Conservation (phyloP, 371 early-diverging fungal species). For the Smittium mucronatum region DNA sequence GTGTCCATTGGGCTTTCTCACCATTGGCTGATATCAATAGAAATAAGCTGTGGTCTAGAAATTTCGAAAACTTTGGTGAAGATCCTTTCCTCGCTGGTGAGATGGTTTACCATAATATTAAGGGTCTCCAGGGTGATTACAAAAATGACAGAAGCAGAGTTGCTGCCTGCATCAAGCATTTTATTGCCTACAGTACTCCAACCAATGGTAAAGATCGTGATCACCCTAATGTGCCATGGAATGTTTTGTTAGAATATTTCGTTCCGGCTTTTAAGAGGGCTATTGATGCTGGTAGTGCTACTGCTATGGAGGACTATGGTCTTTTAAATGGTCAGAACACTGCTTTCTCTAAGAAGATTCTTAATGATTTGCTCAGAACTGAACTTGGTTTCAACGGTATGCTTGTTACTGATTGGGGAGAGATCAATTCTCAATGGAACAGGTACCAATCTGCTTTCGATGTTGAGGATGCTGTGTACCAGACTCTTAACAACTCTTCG, state of each 20-base stretch:
- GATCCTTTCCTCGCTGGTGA: constrained; percentile 43
- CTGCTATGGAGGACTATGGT: constrained; percentile 54
- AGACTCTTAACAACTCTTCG: constrained; percentile 36
- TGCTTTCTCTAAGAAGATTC: constrained; percentile 39
- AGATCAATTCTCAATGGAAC: constrained; percentile 41
- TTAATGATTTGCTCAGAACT: constrained; percentile 41
- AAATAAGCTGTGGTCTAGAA: constrained; percentile 54
- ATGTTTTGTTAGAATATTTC: constrained; percentile 45
- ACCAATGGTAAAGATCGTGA: constrained; percentile 48
- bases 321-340: constrained; percentile 53
- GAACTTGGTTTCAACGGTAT: constrained; percentile 44
- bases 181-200: constrained; percentile 36
- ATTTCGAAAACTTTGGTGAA: constrained; percentile 46
- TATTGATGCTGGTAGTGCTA: constrained; percentile 47
- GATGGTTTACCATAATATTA: constrained; percentile 40
- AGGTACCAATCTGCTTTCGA: constrained; percentile 40
- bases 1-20: constrained; percentile 47
- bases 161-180: constrained; percentile 46
- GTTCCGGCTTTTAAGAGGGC: constrained; percentile 51
- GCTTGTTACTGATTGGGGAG: constrained; percentile 54
- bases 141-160: constrained; percentile 39
- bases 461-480: constrained; percentile 22
- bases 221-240: constrained; percentile 41
- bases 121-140: constrained; percentile 53
- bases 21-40: constrained; percentile 49